Conservation (phyloP, 495 filamentous ascomycete genomes). For the Lophiotrema nucula region DNA sequence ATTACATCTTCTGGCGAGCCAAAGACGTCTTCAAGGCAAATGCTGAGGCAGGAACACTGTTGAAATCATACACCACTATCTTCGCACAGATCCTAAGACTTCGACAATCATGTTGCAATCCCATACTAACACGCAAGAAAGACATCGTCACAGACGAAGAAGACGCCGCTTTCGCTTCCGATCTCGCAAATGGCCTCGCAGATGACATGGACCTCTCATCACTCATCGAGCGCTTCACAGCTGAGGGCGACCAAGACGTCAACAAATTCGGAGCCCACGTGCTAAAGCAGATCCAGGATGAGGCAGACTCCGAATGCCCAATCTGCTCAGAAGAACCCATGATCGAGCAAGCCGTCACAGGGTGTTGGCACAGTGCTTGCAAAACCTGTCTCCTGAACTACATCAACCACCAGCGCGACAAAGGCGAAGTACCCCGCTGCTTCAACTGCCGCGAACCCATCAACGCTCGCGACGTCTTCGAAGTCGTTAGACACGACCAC, state of each 20-base stretch:
- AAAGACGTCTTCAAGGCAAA: slow-evolving; percentile 81
- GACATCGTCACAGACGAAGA: slow-evolving; percentile 84
- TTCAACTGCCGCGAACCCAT: slow-evolving; percentile 86
- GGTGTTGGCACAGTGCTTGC: slow-evolving; percentile 96
- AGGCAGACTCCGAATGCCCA: slow-evolving; percentile 84
- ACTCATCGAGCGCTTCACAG: slow-evolving; percentile 78
- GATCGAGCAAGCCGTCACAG: slow-evolving; percentile 87
- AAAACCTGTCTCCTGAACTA: slow-evolving; percentile 85
- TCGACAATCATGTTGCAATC: slow-evolving; percentile 92
- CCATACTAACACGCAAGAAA: slow-evolving; percentile 80
- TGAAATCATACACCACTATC: slow-evolving; percentile 93
- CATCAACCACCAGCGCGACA: slow-evolving; percentile 79
- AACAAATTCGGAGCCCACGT: slow-evolving; percentile 80
- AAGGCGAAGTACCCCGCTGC: slow-evolving; percentile 71
- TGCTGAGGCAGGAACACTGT: slow-evolving; percentile 83
- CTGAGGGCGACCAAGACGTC: slow-evolving; percentile 59
- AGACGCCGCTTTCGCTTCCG: slow-evolving; percentile 74
- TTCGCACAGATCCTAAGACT: slow-evolving; percentile 95
- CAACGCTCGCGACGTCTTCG: slow-evolving; percentile 81
- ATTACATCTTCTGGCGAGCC: slow-evolving; percentile 78
- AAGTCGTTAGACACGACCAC: slow-evolving; percentile 66
- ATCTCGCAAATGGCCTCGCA: slow-evolving; percentile 73
- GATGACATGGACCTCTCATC: slow-evolving; percentile 95
- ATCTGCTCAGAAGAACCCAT: slow-evolving; percentile 94
- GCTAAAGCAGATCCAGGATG: slow-evolving; percentile 83